phyloP scores from a whole-genome alignment of 2,329 filamentous ascomycete species.

The Byssoonygena ceratinophila region DNA sequence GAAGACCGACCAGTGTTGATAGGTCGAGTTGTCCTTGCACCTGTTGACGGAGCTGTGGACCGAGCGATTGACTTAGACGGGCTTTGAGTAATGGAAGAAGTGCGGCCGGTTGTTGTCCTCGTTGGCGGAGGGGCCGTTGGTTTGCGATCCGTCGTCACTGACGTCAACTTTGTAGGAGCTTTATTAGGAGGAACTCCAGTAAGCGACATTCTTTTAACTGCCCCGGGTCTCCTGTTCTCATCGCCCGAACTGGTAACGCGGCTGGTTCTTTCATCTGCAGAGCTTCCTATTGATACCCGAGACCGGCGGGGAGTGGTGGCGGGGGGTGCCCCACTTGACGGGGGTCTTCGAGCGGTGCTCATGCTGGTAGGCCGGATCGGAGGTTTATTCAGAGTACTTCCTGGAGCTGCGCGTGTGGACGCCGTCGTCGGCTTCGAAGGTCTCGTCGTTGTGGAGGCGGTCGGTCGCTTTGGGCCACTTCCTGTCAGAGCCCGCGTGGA shows the following conservation, averaged over 20 bases:
- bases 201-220: constrained; percentile 38
- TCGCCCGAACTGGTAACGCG: constrained; percentile 37
- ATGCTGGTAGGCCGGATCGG: constrained; percentile 33
- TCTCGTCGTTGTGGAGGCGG: constrained; percentile 21
- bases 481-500: constrained; percentile 29
- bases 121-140: constrained; percentile 29
- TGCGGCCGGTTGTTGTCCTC: constrained; percentile 23
- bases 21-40: constrained; percentile 14
- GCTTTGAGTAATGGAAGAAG: constrained; percentile 26
- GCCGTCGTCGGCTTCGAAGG: constrained; percentile 21
- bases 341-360: constrained; percentile 26
- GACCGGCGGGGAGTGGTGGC: constrained; percentile 33
- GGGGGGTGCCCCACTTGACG: constrained; percentile 23
- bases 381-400: constrained; percentile 36
- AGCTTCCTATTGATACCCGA: constrained; percentile 35
- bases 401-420: constrained; percentile 24
- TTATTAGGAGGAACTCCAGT: constrained; percentile 30
- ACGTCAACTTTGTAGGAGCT: constrained; percentile 26
- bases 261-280: constrained; percentile 34
- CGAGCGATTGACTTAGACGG: constrained; percentile 25
- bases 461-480: constrained; percentile 29
- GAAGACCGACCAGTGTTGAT: constrained; percentile 11
- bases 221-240: constrained; percentile 31
- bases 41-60: constrained; percentile 19
- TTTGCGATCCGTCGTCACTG: constrained; percentile 30